Evolutionary conservation across 2,329 filamentous ascomycete genomes (phyloP), one percentile per base, ranked within the genome.

Genomic region (Rutstroemia sp.): DNA sequence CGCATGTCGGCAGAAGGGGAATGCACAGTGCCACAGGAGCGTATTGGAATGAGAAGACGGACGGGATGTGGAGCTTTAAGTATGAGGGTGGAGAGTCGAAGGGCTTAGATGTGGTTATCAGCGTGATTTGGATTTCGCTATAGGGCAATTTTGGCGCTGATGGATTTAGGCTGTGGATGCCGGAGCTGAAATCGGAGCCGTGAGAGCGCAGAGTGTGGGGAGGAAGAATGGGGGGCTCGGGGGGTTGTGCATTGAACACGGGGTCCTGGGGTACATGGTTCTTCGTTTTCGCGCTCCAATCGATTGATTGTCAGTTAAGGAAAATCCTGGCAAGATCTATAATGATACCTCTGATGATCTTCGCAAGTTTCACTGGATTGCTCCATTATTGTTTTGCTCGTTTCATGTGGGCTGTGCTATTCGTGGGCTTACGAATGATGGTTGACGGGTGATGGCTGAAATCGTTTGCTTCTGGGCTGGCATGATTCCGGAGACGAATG

Each of bases 41-140:
- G 37, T 94, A 87, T 78, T 94, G 89, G 89, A 90, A 94, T 73
- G 88, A 91, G 75, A 89, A 91, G 76, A 90, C 87, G 73, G 88
- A 94, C 69, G 89, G 89, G 65, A 92, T 92, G 81, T 94, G 87
- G 87, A 90, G 83, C 66, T 91, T 87, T 77, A 94, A 94, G 77
- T 92, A 85, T 71, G 87, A 91, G 66, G 81, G 80, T 57, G 80
- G 81, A 59, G 81, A 85, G 71, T 74, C 72, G 66, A 86, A 85
- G 75, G 83, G 83, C 39, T 77, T 88, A 72, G 84, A 88, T 64
- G 81, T 87, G 51, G 82, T 88, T 56, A 78, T 88, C 66, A 86
- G 83, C 75, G 76, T 88, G 65, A 88, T 92, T 70, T 94, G 89
- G 89, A 83, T 94, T 54, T 16, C 52, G 34, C 39, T 55, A 38